These are phyloP conservation scores for Luvunga scandens DNA, from an alignment of 345 rosid species.

Conservation along the genomic window DNA sequence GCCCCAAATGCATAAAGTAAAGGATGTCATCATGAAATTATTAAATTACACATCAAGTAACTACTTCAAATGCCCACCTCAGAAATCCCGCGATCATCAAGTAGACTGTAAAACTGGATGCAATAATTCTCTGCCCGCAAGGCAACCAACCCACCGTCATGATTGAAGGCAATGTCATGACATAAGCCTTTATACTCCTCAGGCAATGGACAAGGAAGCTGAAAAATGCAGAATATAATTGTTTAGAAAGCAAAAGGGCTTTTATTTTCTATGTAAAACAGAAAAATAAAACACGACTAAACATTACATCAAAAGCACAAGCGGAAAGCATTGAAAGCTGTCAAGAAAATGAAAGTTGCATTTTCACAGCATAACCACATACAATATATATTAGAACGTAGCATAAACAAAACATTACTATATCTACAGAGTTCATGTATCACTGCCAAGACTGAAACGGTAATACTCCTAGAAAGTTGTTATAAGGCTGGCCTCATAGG, in stretches of 20 bases:
- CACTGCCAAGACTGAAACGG: background rate
- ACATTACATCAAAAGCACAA: background rate
- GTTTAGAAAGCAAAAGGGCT: background rate
- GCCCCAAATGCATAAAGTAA: background rate
- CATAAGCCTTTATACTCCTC: slow-evolving; percentile 41
- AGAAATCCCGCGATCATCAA: slow-evolving; percentile 75
- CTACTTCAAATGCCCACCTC: slow-evolving; percentile 50
- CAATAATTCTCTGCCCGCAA: slow-evolving; percentile 71
- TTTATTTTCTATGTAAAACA: background rate
- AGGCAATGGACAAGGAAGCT: slow-evolving; percentile 75
- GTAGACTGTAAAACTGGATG: slow-evolving; percentile 80
- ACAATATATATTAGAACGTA: background rate
- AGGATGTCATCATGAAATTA: background rate
- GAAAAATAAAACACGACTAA: background rate
- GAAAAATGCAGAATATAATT: slow-evolving; percentile 25
- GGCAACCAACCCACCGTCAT: slow-evolving; percentile 70
- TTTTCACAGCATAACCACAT: background rate
- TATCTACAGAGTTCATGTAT: background rate
- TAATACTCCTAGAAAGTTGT: background rate
- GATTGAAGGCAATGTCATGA: slow-evolving; percentile 64
- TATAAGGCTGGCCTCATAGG: background rate
- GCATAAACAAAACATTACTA: background rate
- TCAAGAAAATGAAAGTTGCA: background rate
- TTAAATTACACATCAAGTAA: background rate
- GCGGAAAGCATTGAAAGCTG: background rate